Percentiles rank a stretch among this genome's conserved stretches.
These are phyloP conservation scores for Naumovozyma castellii DNA, from an alignment of 805 yeast species.

Conservation along the genomic window DNA sequence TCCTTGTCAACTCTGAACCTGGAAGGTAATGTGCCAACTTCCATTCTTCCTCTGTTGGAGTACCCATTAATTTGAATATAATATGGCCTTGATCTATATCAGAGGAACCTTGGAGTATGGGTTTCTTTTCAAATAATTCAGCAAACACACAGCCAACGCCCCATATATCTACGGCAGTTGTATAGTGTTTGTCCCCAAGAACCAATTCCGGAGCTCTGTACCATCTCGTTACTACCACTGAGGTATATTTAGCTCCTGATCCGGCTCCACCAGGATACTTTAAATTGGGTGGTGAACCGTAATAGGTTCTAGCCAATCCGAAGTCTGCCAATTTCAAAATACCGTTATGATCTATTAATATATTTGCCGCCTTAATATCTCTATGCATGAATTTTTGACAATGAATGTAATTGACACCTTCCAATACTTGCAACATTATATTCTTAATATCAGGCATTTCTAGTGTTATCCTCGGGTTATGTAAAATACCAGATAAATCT, in stretches of 20 bases:
- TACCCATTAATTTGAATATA: constrained; percentile 74
- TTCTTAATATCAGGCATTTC: constrained; percentile 68
- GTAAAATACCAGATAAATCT: constrained; percentile 82
- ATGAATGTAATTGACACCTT: constrained; percentile 74
- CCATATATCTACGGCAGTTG: constrained; percentile 96
- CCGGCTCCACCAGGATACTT: constrained; percentile 39
- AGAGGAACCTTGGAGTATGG: constrained; percentile 75
- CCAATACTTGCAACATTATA: constrained; percentile 64
- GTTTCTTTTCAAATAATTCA: constrained; percentile 72
- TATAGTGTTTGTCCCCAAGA: constrained; percentile 74
- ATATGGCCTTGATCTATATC: constrained; percentile 82
- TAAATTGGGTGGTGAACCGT: constrained; percentile 48
- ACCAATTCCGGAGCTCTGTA: constrained; percentile 92
- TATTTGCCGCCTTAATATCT: constrained; percentile 94
- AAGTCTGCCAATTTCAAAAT: constrained; percentile 87
- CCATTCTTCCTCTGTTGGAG: constrained; percentile 56
- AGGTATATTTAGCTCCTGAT: constrained; percentile 38
- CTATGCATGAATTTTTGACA: constrained; percentile 56
- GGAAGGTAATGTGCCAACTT: constrained; percentile 54
- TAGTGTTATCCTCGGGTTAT: constrained; percentile 60
- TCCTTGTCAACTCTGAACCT: constrained; percentile 32
- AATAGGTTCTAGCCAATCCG: constrained; percentile 76
- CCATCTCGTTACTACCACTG: constrained; percentile 93
- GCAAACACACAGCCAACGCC: constrained; percentile 95
- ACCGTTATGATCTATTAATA: constrained; percentile 69